Evolutionary conservation across 129 eudicot genomes (phyloP), one percentile per base, ranked within the genome.

Genomic region (sunflower (Helianthus annuus)): DNA sequence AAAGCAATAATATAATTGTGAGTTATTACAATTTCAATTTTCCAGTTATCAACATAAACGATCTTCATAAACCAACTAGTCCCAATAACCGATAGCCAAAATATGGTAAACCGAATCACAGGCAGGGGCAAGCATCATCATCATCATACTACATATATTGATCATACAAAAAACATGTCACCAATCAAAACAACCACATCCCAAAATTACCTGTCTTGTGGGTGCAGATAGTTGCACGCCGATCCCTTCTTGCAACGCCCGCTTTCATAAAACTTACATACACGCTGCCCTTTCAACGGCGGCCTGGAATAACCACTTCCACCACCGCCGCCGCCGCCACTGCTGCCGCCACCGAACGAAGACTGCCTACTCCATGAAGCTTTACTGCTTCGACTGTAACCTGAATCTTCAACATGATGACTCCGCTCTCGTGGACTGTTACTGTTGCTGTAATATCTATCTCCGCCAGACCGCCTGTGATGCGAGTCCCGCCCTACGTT

Each of bases 161-260:
- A 75, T 79, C 75, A 53, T 78, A 80, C 83, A 84, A 56, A 70
- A 79, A 74, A 76, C 69, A 70, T 34, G 70, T 74, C 65, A 74
- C 38, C 71, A 39, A 34, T 53, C 32, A 71, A 71, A n/a, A 49
- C 53, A 53, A 14, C 54, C 74, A 70, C 59, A 58, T 9, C 68
- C 49, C 48, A 49, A 64, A 59, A 11, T 71, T 48, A 69, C 72
- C 57, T 38, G 61, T 71, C 74, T 79, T 63, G 86, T 16, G 90
- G 97, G 82, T 91, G 97, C 75, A 88, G 69, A 56, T 86, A 91
- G 68, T 67, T 80, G 70, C 97, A 88, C 6, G 82, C 72, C 4
- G 97, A 86, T 38, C 97, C 97, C 70, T 84, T 88, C 83, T 71
- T 88, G 80, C 97, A 91, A 66, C 80, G 85, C 67, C 96, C 97